A percentile compares a stretch with the other conserved stretches of the same genome.
Evolutionary conservation across 805 yeast species (phyloP).

Genomic region (Metschnikowia borealis): DNA sequence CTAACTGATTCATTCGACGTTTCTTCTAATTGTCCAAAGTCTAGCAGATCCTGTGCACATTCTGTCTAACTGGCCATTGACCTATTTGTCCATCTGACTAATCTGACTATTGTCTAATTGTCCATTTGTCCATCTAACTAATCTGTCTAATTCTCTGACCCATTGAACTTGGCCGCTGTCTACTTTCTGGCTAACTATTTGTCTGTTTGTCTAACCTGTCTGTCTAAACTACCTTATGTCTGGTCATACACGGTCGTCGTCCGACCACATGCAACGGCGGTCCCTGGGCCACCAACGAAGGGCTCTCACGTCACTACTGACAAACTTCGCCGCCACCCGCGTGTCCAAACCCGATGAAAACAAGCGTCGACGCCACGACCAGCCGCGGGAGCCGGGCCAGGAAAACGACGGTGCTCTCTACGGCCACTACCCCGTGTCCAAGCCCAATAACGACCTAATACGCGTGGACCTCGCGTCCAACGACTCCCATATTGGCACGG

Average conservation of each 20-base stretch:
- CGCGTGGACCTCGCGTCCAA: conserved; percentile 16
- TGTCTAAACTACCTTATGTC: neutral
- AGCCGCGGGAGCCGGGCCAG: conserved; percentile 15
- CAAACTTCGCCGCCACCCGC: conserved; percentile 17
- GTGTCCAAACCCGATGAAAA: conserved; percentile 17
- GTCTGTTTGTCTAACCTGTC: no score
- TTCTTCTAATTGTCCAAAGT: no score
- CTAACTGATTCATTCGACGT: no score
- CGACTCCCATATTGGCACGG: conserved; percentile 7
- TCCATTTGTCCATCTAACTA: no score
- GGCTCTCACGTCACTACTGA: conserved; percentile 15
- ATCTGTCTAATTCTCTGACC: no score
- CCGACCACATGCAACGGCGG: conserved; percentile 12
- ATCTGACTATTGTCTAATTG: no score
- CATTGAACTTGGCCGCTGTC: no score
- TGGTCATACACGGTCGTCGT: conserved; percentile 16
- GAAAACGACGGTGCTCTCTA: conserved; percentile 11
- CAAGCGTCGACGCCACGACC: conserved; percentile 16
- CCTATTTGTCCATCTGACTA: no score
- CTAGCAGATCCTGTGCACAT: no score
- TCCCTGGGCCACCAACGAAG: conserved; percentile 13
- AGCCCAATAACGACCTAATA: conserved; percentile 15
- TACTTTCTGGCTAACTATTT: no score
- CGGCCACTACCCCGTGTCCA: conserved; percentile 7
- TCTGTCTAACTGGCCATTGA: no score